These are phyloP conservation scores for Przewalskia tangutica DNA, from an alignment of 257 asterid genomes.

Conservation along the genomic window DNA sequence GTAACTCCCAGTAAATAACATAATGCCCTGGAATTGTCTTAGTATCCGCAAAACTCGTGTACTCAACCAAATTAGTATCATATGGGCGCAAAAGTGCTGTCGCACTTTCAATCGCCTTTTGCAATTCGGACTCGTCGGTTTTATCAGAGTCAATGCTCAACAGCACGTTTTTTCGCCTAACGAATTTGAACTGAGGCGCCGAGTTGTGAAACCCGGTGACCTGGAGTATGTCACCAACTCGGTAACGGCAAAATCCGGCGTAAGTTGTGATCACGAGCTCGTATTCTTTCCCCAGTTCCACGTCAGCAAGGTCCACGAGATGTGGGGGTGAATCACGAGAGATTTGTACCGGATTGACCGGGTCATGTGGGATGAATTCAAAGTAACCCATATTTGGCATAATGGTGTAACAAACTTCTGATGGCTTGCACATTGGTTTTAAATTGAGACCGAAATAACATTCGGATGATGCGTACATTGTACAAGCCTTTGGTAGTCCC, in stretches of 20 bases:
- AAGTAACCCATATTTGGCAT: slow-evolving; percentile 93
- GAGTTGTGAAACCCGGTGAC: slow-evolving; percentile 59
- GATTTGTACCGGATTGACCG: slow-evolving; percentile 10
- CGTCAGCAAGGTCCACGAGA: slow-evolving; percentile 54
- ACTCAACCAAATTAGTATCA: slow-evolving; percentile 43
- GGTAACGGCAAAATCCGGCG: slow-evolving; percentile 61
- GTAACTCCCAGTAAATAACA: slow-evolving; percentile 67
- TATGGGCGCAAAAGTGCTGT: slow-evolving; percentile 18
- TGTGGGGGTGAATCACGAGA: slow-evolving; percentile 31
- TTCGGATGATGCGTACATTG: slow-evolving; percentile 86
- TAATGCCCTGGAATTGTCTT: slow-evolving; percentile 68
- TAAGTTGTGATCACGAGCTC: slow-evolving; percentile 71
- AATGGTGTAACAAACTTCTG: slow-evolving; percentile 58
- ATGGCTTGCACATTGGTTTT: slow-evolving; percentile 55
- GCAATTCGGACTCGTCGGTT: slow-evolving; percentile 66
- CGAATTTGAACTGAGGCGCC: slow-evolving; percentile 66
- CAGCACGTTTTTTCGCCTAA: slow-evolving; percentile 55
- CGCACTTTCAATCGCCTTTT: slow-evolving; percentile 51
- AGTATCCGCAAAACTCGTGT: slow-evolving; percentile 63
- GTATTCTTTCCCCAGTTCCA: slow-evolving; percentile 62
- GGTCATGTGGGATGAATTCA: slow-evolving; percentile 62
- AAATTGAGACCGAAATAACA: slow-evolving; percentile 73
- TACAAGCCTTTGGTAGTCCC: slow-evolving; percentile 54
- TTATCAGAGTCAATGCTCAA: slow-evolving; percentile 70
- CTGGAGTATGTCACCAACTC: slow-evolving; percentile 72